phyloP scores from a whole-genome alignment of 2,329 filamentous ascomycete genomes.

The Aspergillus uvarum region DNA sequence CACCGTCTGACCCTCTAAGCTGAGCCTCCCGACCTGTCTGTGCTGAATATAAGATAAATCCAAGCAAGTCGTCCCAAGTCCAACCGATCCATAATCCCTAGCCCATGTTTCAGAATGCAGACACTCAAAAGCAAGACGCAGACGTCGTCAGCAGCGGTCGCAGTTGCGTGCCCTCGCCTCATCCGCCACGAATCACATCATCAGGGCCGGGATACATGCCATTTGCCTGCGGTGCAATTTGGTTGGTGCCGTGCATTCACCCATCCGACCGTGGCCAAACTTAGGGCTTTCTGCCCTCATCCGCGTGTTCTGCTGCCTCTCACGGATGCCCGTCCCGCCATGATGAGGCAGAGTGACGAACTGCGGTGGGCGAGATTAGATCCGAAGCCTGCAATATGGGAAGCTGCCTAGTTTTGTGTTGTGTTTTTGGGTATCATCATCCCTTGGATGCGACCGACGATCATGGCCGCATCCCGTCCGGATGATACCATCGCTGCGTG shows the following conservation, averaged over 20 bases:
- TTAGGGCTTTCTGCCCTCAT: neutral
- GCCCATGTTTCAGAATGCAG: no score
- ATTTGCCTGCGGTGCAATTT: neutral
- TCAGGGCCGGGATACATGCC: neutral
- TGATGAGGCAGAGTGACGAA: neutral
- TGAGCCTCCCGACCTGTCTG: no score
- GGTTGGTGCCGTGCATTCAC: neutral
- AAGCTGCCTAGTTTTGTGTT: neutral
- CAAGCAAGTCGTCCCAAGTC: neutral
- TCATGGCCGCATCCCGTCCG: neutral
- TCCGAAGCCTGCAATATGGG: neutral
- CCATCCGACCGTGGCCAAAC: neutral
- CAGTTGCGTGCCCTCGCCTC: neutral
- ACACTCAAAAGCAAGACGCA: neutral
- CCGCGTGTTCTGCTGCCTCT: neutral
- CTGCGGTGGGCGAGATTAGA: neutral
- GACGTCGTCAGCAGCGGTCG: neutral
- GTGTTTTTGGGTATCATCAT: neutral
- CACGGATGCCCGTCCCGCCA: neutral
- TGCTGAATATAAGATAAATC: neutral
- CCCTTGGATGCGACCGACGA: neutral
- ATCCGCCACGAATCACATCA: constrained; percentile 11
- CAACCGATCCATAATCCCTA: neutral
- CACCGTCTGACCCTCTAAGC: no score
- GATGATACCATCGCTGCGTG: constrained; percentile 5